Base-by-base conservation (phyloP, 306 rosid genomes). In the Betula pendula region DNA sequence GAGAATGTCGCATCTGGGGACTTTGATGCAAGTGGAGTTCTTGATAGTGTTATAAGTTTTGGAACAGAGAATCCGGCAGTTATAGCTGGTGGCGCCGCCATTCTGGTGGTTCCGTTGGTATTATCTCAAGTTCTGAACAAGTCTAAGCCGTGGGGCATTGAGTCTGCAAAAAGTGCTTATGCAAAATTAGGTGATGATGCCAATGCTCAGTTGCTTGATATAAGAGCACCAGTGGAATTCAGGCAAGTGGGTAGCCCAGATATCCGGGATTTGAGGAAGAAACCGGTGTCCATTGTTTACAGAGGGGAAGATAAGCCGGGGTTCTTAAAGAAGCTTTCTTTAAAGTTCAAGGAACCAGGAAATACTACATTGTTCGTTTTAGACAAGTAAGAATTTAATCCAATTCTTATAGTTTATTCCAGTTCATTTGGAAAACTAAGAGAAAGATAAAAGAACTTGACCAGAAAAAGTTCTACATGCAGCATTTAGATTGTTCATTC, bases 331-430 rank as follows among this genome's bases (percentile, higher is more conserved):
- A 96, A 87, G 84, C 88, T 96, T 35, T 70, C 89, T 33, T 72
- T 87, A 80, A 96, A 92, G 89, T 92, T 96, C 82, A 96, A 88
- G 90, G 90, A 89, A 19, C 98, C 99, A 19, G 90, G 85, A 84
- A 89, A 85, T 80, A 92, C 96, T 71, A 96, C 98, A 85, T 82
- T 96, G 89, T 91, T 92, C 84, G 80, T 96, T 83, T 86, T 96
- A 38, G 99, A 96, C 93, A 96, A 92, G 99, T 96, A 90, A 86
- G 99, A 71, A 52, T 38, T 48, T 17, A 20, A 15, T 38, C 72
- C 29, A 6, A 60, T 38, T 70, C 33, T 68, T 38, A 2, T 44
- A 14, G 13, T 42, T 55, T 17, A 3, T n/a, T 35, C 29, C 16
- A 35, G 27, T 65, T 38, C 27, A 4, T 65, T 33, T 29, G 47